Base-by-base conservation (phyloP, 768 basidiomycete species). In the Suillus americanus region DNA sequence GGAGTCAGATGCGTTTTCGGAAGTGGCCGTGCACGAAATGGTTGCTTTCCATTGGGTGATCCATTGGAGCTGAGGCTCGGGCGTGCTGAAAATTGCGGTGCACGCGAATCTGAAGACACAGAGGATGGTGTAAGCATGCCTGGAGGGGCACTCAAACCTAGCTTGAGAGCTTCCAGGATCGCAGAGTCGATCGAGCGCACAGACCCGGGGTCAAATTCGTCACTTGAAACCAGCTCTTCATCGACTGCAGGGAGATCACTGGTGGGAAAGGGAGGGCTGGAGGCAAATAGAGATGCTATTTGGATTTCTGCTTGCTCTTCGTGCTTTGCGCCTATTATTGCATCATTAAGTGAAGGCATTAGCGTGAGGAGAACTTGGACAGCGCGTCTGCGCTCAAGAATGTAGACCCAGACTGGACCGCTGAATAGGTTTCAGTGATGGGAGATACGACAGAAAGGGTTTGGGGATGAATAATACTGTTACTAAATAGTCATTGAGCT, bases 341-440 rank as follows among this genome's bases (percentile, higher is more conserved):
- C 90, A 72, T 88, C 79, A 60, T 67, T 59, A 46, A 77, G 65
- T 30, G 75, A 73, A 62, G 91, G 90, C 84, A 94, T 91, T 70
- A 94, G 85, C 0, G 89, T 86, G 54, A 85, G 80, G 83, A 89
- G 89, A 61, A 92, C 90, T 75, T 92, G 88, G 56, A 95, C 89
- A 7, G 93, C 90, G 45, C 89, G 86, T 60, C 89, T 82, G 43
- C 92, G 86, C 73, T 94, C 93, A 66, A 95, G 88, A 45, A 95
- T 89, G 75, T 94, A 95, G 25, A 95, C 91, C 90, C 93, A 94
- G n/a, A 93, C 90, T 23, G 92, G 89, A 64, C 91, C 91, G 66
- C 92, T 94, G 66, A 61, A 28, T 65, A 37, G 40, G 37, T n/a
- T 9, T 55, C 41, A 60, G 46, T 65, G 63, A 64, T 57, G 64